Percentiles rank a stretch among this genome's conserved stretches.
Conservation (phyloP, 129 eudicot genomes). For the Erigeron canadensis region DNA sequence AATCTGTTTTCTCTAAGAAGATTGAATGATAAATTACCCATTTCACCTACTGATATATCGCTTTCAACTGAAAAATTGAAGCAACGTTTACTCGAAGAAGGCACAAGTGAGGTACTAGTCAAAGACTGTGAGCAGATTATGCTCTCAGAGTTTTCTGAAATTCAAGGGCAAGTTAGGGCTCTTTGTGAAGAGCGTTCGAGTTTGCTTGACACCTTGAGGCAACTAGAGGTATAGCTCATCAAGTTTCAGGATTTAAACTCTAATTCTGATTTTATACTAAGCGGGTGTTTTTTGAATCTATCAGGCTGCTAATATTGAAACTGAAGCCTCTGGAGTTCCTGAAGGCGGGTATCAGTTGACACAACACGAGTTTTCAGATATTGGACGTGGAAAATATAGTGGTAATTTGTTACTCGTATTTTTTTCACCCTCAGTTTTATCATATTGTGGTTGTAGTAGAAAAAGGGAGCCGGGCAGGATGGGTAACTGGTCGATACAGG, state of each 20-base stretch:
- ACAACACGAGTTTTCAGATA: conserved; percentile 51
- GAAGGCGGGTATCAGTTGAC: conserved; percentile 58
- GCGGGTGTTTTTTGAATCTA: conserved; percentile 18
- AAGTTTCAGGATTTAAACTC: neutral
- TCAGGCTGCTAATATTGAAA: conserved; percentile 74
- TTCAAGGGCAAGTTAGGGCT: conserved; percentile 38
- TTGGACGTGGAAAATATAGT: conserved; percentile 55
- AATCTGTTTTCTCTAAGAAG: conserved; percentile 56
- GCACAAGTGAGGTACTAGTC: conserved; percentile 30
- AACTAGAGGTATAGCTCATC: conserved; percentile 30
- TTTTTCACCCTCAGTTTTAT: neutral
- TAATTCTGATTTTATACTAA: conserved; percentile 9
- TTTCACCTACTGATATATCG: conserved; percentile 48
- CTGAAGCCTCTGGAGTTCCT: conserved; percentile 68
- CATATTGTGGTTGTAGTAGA: neutral
- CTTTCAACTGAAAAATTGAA: conserved; percentile 70
- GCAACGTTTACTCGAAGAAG: conserved; percentile 41
- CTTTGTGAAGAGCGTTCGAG: conserved; percentile 40
- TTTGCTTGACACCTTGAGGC: conserved; percentile 39
- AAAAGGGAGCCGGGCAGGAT: neutral
- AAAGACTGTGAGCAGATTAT: conserved; percentile 44
- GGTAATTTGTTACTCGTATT: conserved; percentile 32
- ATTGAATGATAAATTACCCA: conserved; percentile 44
- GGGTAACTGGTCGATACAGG: neutral
- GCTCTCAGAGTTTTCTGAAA: conserved; percentile 41